Percentiles rank a stretch among this genome's conserved stretches.
Conservation (phyloP, 2,329 filamentous ascomycete genomes). For the Geoglossum cookeanum region DNA sequence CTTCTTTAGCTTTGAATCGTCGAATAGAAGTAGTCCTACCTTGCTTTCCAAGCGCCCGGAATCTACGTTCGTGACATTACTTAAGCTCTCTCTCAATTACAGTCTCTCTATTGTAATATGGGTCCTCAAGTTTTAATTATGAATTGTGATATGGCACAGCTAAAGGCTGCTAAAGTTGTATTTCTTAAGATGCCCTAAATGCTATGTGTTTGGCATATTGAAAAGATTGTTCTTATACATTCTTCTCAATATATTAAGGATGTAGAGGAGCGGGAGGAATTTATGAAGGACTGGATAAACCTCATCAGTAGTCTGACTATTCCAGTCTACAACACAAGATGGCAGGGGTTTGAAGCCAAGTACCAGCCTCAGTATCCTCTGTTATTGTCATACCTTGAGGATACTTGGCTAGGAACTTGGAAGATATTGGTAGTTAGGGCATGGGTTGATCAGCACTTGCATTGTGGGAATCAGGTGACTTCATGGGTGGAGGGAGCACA, state of each 20-base stretch:
- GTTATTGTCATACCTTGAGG: neutral
- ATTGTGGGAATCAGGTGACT: neutral
- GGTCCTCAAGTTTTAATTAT: too few species aligned
- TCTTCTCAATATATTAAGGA: neutral
- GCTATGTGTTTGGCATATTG: too few species aligned
- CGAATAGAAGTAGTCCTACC: too few species aligned
- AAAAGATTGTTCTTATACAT: neutral
- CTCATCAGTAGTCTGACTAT: neutral
- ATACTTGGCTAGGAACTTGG: neutral
- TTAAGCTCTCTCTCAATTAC: too few species aligned
- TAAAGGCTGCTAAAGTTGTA: too few species aligned
- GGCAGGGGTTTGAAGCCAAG: neutral
- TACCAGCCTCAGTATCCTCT: neutral
- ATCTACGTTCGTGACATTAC: too few species aligned
- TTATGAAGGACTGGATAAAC: neutral
- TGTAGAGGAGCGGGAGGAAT: neutral
- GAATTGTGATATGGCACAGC: too few species aligned
- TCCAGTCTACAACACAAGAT: neutral
- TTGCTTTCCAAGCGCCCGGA: too few species aligned
- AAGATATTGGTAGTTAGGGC: neutral
- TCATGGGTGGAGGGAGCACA: neutral
- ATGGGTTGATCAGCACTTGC: neutral
- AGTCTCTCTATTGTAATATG: too few species aligned
- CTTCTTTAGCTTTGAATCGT: too few species aligned
- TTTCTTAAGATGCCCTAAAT: too few species aligned